Evolutionary conservation across 2,329 filamentous ascomycete genomes (phyloP).

Genomic region (Fusarium pseudocircinatum): DNA sequence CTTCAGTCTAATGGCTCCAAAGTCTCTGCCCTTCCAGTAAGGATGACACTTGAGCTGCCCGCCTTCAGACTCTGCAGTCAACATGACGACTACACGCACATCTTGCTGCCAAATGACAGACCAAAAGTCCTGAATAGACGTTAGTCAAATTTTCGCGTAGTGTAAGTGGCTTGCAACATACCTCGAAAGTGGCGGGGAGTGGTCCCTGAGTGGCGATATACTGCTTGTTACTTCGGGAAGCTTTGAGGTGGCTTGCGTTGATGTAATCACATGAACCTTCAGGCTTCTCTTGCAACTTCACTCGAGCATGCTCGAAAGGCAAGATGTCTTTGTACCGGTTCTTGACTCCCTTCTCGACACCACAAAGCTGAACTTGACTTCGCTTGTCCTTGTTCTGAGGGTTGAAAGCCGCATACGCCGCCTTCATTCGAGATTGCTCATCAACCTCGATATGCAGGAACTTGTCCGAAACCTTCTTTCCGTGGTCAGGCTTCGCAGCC

Average conservation of each 20-base stretch:
- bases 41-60: slow-evolving; percentile 94
- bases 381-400: slow-evolving; percentile 45
- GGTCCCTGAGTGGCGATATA: slow-evolving; percentile 98
- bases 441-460: slow-evolving; percentile 86
- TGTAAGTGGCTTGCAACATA: slow-evolving; percentile 58
- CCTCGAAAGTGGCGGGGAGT: slow-evolving; percentile 89
- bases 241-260: slow-evolving; percentile 88
- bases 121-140: slow-evolving; percentile 84
- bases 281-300: slow-evolving; percentile 76
- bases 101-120: slow-evolving; percentile 97
- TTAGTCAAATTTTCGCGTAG: slow-evolving; percentile 38
- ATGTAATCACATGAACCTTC: slow-evolving; percentile 87
- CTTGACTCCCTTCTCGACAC: slow-evolving; percentile 93
- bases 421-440: slow-evolving; percentile 93
- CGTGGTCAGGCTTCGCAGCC: slow-evolving; percentile 73
- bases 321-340: slow-evolving; percentile 98
- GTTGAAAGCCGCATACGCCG: slow-evolving; percentile 68
- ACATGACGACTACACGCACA: slow-evolving; percentile 92
- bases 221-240: slow-evolving; percentile 83
- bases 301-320: slow-evolving; percentile 92
- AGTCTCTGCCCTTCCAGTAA: slow-evolving; percentile 86
- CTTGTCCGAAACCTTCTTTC: slow-evolving; percentile 81
- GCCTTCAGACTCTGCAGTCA: slow-evolving; percentile 93
- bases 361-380: slow-evolving; percentile 76
- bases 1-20: slow-evolving; percentile 80